Percentiles rank a stretch among this genome's conserved stretches.
These are phyloP conservation scores for Babesia microti DNA, from an alignment of 169 alveolate genomes.

Conservation along the genomic window DNA sequence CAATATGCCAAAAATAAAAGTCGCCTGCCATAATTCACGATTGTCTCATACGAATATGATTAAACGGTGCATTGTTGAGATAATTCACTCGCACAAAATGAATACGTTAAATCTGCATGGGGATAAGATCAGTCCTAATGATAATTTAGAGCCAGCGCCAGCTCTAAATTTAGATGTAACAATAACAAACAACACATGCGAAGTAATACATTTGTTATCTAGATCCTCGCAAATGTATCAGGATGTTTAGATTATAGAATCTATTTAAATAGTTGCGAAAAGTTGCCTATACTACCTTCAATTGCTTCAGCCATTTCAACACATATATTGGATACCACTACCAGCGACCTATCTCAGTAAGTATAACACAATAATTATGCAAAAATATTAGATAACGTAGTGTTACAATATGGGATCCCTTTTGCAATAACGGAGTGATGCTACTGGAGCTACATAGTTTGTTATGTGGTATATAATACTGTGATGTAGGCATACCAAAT, in stretches of 20 bases:
- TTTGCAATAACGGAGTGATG: constrained; percentile 38
- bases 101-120: constrained; percentile 34
- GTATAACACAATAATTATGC: background rate
- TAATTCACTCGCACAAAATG: constrained; percentile 28
- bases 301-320: constrained; percentile 21
- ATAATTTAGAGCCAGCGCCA: constrained; percentile 11
- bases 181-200: constrained; percentile 27
- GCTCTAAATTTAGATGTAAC: constrained; percentile 26
- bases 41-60: constrained; percentile 37
- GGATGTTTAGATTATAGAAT: constrained; percentile 35
- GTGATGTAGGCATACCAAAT: constrained; percentile 4
- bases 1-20: too few species aligned
- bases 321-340: constrained; percentile 4
- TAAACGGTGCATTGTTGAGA: constrained; percentile 21
- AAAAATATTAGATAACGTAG: background rate
- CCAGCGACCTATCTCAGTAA: background rate
- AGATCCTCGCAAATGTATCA: constrained; percentile 40
- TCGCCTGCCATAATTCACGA: constrained; percentile 13
- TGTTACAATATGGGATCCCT: constrained; percentile 36
- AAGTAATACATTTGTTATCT: constrained; percentile 6
- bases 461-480: constrained; percentile 2
- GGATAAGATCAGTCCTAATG: constrained; percentile 5
- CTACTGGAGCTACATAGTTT: constrained; percentile 29
- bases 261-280: constrained; percentile 10
- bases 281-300: constrained; percentile 17